phyloP scores from a whole-genome alignment of 148 eudicot genomes.

The Oxyria digyna region DNA sequence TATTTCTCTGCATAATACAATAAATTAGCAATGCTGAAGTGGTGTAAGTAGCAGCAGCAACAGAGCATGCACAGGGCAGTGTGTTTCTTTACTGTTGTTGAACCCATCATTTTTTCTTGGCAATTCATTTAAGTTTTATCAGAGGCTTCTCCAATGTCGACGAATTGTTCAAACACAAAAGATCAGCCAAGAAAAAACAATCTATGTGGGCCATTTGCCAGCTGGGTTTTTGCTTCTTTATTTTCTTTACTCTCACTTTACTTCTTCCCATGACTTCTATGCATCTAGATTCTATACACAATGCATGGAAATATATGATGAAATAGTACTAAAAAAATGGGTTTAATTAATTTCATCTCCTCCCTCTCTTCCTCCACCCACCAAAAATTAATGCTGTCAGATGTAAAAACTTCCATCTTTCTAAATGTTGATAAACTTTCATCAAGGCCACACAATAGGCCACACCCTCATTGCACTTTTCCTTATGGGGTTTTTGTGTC shows the following conservation, averaged over 20 bases:
- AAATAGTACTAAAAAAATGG: not conserved
- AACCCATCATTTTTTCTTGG: not conserved
- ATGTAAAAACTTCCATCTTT: not conserved
- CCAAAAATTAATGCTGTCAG: slow-evolving; percentile 7
- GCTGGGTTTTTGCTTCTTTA: not conserved
- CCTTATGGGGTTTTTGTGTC: not conserved
- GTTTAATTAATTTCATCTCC: slow-evolving; percentile 3
- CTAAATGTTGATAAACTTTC: not conserved
- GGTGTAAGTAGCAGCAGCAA: not conserved
- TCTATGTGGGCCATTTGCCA: not conserved
- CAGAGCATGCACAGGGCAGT: not conserved
- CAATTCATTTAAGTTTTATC: not conserved
- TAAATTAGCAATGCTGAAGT: not conserved
- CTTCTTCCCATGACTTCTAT: slow-evolving; percentile 5
- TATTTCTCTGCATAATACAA: not conserved
- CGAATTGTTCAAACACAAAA: not conserved
- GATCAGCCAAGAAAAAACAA: too few species aligned
- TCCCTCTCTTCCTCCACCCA: slow-evolving; percentile 5
- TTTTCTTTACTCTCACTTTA: not conserved
- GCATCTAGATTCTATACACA: not conserved
- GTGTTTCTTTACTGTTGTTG: not conserved
- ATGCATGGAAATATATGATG: not conserved
- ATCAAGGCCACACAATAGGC: not conserved
- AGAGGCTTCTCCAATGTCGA: not conserved
- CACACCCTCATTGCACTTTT: not conserved